Evolutionary conservation across 768 basidiomycete species (phyloP).

Genomic region (Omphalotus guepiniiformis): DNA sequence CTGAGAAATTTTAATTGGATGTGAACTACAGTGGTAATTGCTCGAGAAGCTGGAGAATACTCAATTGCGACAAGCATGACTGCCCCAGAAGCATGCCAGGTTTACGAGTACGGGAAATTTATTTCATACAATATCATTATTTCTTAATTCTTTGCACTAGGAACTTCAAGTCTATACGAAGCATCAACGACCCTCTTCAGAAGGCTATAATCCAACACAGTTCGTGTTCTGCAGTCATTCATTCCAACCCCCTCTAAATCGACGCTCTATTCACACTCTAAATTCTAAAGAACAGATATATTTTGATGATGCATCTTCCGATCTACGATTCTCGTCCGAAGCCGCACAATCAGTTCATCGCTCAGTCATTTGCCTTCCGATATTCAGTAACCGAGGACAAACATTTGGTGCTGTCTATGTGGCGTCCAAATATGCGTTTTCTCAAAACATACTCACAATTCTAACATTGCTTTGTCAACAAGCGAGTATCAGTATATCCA

Average conservation of each 20-base stretch:
- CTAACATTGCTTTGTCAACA: constrained; percentile 66
- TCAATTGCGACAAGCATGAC: constrained; percentile 64
- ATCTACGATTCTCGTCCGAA: constrained; percentile 67
- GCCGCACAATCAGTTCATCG: constrained; percentile 56
- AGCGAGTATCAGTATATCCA: constrained; percentile 72
- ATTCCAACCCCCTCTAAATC: neutral
- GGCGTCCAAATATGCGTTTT: constrained; percentile 62
- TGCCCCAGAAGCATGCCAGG: constrained; percentile 56
- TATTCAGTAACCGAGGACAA: constrained; percentile 71
- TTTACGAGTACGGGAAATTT: constrained; percentile 50
- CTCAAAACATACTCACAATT: constrained; percentile 54
- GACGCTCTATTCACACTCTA: constrained; percentile 41
- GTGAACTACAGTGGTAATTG: constrained; percentile 48
- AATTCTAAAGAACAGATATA: constrained; percentile 61
- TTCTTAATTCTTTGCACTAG: constrained; percentile 19
- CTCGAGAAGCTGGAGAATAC: constrained; percentile 67
- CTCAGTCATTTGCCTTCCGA: constrained; percentile 65
- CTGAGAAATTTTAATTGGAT: neutral
- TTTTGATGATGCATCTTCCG: constrained; percentile 57
- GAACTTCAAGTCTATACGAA: constrained; percentile 56
- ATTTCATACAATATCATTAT: neutral
- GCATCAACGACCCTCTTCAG: constrained; percentile 57
- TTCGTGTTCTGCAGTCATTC: constrained; percentile 24
- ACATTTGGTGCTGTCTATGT: constrained; percentile 70
- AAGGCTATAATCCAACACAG: constrained; percentile 66